phyloP scores from a whole-genome alignment of 2,329 filamentous ascomycete species.

The Beauveria australis region DNA sequence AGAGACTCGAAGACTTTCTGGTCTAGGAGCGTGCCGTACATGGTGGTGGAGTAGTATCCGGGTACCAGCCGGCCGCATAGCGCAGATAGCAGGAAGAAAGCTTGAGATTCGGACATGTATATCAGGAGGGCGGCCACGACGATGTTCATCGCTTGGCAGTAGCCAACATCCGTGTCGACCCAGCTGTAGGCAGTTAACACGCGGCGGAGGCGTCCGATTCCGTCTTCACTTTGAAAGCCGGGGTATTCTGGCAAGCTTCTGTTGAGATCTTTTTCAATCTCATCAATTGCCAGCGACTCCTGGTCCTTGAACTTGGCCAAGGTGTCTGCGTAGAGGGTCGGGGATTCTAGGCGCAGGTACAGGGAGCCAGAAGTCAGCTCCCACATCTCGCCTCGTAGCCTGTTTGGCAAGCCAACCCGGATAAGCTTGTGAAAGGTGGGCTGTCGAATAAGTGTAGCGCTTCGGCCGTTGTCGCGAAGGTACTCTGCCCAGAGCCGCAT shows the following conservation, averaged over 20 bases:
- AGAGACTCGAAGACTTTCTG: constrained; percentile 96
- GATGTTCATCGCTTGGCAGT: constrained; percentile 99
- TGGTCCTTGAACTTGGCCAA: constrained; percentile 73
- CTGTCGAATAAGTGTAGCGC: constrained; percentile 84
- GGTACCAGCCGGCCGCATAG: constrained; percentile 89
- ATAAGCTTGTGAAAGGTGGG: constrained; percentile 98
- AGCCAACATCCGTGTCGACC: constrained; percentile 91
- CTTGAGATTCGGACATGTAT: constrained; percentile 95
- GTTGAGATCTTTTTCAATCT: constrained; percentile 98
- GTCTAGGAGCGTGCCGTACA: constrained; percentile 96
- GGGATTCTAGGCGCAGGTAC: constrained; percentile 79
- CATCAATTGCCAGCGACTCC: constrained; percentile 91
- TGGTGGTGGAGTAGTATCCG: constrained; percentile 96
- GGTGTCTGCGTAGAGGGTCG: constrained; percentile 76
- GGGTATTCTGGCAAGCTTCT: constrained; percentile 94
- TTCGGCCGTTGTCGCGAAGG: constrained; percentile 87
- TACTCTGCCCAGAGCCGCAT: constrained; percentile 98
- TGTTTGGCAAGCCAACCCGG: constrained; percentile 86
- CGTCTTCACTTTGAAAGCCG: constrained; percentile 92
- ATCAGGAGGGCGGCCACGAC: constrained; percentile 96
- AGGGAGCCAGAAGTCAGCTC: constrained; percentile 88
- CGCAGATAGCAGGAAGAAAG: constrained; percentile 86
- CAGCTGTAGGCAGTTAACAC: constrained; percentile 97
- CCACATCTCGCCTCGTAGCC: constrained; percentile 90
- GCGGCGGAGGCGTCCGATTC: constrained; percentile 78